Conservation (phyloP, 768 basidiomycete genomes). For the Termitomyces sp. region DNA sequence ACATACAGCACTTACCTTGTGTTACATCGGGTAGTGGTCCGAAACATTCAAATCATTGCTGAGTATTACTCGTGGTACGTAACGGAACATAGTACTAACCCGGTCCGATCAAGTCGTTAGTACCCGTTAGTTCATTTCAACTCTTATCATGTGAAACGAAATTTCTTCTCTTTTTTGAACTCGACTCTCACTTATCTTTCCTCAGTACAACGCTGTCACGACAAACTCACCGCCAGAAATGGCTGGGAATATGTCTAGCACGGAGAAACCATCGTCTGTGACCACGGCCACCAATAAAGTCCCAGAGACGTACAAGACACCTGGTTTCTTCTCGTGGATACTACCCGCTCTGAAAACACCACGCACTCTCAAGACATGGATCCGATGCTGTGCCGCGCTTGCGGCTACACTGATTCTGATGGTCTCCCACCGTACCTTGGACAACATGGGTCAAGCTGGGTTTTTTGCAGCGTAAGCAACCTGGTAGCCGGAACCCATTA, state of each 20-base stretch:
- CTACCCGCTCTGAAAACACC: constrained; percentile 30
- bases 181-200: background rate
- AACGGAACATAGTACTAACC: too few relatives aligned
- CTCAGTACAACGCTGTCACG: background rate
- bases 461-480: constrained; percentile 38
- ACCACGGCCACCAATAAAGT: background rate
- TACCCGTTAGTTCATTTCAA: background rate
- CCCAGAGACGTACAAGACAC: background rate
- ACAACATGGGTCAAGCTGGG: constrained; percentile 39
- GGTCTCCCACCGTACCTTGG: constrained; percentile 30
- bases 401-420: constrained; percentile 34
- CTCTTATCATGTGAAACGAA: constrained; percentile 1
- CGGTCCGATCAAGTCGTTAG: background rate
- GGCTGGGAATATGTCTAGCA: constrained; percentile 4
- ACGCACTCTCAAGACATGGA: constrained; percentile 39
- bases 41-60: background rate
- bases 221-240: constrained; percentile 9
- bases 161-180: background rate
- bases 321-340: constrained; percentile 32
- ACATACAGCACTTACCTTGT: too few relatives aligned
- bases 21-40: too few relatives aligned
- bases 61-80: background rate
- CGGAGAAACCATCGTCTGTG: constrained; percentile 6
- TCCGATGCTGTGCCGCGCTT: constrained; percentile 35
- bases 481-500: background rate